Evolutionary conservation across 768 basidiomycete species (phyloP).

Genomic region (Coprinellus micaceus): DNA sequence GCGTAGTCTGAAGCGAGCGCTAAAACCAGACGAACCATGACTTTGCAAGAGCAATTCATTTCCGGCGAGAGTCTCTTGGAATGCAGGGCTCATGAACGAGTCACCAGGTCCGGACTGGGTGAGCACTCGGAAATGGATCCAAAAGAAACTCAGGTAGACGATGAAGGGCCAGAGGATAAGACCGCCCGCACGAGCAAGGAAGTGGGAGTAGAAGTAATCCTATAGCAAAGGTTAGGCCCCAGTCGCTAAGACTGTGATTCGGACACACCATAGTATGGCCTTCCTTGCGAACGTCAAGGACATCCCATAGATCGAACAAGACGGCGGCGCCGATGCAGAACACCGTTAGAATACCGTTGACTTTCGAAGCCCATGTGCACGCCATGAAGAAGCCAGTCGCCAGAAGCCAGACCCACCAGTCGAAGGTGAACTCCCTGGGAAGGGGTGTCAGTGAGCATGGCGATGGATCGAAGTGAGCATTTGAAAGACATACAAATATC

Average conservation of each 20-base stretch:
- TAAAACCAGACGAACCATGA: slow-evolving; percentile 82
- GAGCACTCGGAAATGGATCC: slow-evolving; percentile 87
- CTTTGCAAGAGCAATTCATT: slow-evolving; percentile 91
- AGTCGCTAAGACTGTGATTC: slow-evolving; percentile 3
- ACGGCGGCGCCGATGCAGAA: slow-evolving; percentile 87
- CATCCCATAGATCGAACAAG: slow-evolving; percentile 89
- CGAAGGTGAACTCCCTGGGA: slow-evolving; percentile 81
- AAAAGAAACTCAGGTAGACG: slow-evolving; percentile 94
- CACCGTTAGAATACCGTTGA: slow-evolving; percentile 94
- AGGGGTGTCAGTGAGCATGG: too few species aligned
- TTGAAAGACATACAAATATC: slow-evolving; percentile 80
- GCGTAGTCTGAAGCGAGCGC: too few species aligned
- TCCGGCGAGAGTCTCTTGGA: slow-evolving; percentile 92
- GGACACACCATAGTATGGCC: slow-evolving; percentile 67
- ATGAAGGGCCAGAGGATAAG: slow-evolving; percentile 86
- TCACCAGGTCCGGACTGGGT: slow-evolving; percentile 90
- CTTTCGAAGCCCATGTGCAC: slow-evolving; percentile 95
- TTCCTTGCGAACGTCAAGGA: slow-evolving; percentile 78
- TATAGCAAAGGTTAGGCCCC: slow-evolving; percentile 25
- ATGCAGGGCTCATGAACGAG: slow-evolving; percentile 94
- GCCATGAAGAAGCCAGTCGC: slow-evolving; percentile 92
- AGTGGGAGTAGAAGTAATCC: slow-evolving; percentile 90
- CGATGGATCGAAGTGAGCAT: too few species aligned
- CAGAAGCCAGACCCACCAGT: slow-evolving; percentile 95
- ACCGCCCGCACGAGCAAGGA: slow-evolving; percentile 77